Evolutionary conservation across 2,329 filamentous ascomycete genomes (phyloP).

Genomic region (Sclerotinia nivalis): DNA sequence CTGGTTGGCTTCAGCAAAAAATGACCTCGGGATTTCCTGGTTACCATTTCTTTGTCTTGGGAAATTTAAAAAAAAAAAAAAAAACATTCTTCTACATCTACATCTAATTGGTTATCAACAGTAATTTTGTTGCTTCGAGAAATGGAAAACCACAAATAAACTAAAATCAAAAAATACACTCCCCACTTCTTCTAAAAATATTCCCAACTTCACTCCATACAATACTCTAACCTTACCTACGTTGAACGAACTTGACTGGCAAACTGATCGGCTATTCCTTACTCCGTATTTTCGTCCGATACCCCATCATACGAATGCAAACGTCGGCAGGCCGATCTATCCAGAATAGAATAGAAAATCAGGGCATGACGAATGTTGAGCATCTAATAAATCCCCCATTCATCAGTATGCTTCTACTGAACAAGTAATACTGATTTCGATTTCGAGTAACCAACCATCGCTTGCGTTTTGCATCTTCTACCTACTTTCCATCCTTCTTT

Average conservation of each 20-base stretch:
- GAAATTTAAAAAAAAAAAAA: no score
- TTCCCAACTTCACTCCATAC: slow-evolving; percentile 4
- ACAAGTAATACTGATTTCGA: slow-evolving; percentile 5
- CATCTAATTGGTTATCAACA: no score
- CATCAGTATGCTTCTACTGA: background rate
- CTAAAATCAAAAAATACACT: background rate
- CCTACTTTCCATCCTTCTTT: background rate
- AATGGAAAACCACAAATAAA: background rate
- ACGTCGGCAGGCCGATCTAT: slow-evolving; percentile 18
- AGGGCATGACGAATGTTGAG: slow-evolving; percentile 15
- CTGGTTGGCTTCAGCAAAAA: background rate
- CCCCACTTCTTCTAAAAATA: background rate
- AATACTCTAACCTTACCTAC: background rate
- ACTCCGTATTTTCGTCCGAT: background rate
- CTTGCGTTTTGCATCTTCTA: background rate
- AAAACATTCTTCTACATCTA: no score
- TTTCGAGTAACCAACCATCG: slow-evolving; percentile 3
- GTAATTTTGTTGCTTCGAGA: background rate
- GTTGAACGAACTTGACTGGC: background rate
- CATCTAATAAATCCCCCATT: background rate
- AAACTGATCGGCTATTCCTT: slow-evolving; percentile 12
- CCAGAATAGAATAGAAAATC: background rate
- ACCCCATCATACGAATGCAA: slow-evolving; percentile 6
- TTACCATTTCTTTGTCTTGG: background rate
- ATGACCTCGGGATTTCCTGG: no score